These are phyloP conservation scores for Candida patagonica DNA, from an alignment of 805 yeast species.

Conservation along the genomic window DNA sequence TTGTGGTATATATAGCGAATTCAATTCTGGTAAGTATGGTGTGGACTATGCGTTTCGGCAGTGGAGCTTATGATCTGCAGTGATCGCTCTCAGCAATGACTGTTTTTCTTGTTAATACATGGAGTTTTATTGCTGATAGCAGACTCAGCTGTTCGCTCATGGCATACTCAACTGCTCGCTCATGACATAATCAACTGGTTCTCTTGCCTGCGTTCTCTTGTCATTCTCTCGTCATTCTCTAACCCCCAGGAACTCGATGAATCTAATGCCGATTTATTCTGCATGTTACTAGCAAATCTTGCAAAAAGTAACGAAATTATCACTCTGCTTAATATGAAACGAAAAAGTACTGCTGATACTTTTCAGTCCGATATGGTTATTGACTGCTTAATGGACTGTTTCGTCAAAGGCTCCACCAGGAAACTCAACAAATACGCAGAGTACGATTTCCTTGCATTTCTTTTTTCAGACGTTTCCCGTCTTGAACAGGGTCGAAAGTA, in stretches of 20 bases:
- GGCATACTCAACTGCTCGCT: too few relatives aligned
- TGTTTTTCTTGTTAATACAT: background rate
- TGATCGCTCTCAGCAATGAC: too few relatives aligned
- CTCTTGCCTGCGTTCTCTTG: too few relatives aligned
- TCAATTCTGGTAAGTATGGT: too few relatives aligned
- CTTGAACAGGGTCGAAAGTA: constrained; percentile 50
- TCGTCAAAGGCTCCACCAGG: constrained; percentile 75
- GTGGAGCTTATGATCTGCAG: too few relatives aligned
- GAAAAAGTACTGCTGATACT: constrained; percentile 20
- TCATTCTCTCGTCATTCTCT: too few relatives aligned
- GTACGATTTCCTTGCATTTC: constrained; percentile 76
- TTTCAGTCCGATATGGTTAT: constrained; percentile 45
- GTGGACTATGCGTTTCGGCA: too few relatives aligned
- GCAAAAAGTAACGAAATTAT: constrained; percentile 67
- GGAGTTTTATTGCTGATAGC: background rate
- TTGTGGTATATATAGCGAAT: constrained; percentile 26
- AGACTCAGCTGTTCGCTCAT: too few relatives aligned
- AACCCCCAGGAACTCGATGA: constrained; percentile 51
- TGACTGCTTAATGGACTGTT: constrained; percentile 81
- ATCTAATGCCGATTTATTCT: constrained; percentile 66
- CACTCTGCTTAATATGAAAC: constrained; percentile 36
- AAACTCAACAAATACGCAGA: constrained; percentile 61
- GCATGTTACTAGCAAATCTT: constrained; percentile 76
- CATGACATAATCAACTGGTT: too few relatives aligned
- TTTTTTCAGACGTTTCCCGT: constrained; percentile 85